These are phyloP conservation scores for Monosporascus ibericus DNA, from an alignment of 2,329 filamentous ascomycete genomes.

Conservation along the genomic window DNA sequence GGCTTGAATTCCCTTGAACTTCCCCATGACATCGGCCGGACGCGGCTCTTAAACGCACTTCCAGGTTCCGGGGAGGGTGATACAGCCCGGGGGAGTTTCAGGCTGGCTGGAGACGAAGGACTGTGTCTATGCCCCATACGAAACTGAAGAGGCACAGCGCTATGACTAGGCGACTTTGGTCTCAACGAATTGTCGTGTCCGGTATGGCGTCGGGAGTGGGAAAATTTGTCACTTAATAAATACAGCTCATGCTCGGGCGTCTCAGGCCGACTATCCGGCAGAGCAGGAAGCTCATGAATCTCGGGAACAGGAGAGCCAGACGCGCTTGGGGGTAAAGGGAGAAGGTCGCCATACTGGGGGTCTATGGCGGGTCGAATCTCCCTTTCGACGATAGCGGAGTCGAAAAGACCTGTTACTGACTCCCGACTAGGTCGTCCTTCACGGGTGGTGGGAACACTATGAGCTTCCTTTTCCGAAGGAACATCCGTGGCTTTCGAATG, in stretches of 20 bases:
- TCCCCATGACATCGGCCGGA: slow-evolving; percentile 56
- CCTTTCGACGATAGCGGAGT: slow-evolving; percentile 53
- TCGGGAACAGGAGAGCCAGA: slow-evolving; percentile 40
- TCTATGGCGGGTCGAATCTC: slow-evolving; percentile 60
- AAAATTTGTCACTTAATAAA: slow-evolving; percentile 31
- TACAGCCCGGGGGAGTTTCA: slow-evolving; percentile 29
- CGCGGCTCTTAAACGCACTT: slow-evolving; percentile 29
- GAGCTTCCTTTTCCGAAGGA: slow-evolving; percentile 33
- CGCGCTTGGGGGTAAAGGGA: slow-evolving; percentile 57
- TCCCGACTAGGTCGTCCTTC: slow-evolving; percentile 14
- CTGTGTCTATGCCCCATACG: slow-evolving; percentile 39
- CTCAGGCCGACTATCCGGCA: slow-evolving; percentile 56
- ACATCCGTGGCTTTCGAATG: slow-evolving; percentile 41
- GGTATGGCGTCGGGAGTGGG: slow-evolving; percentile 44
- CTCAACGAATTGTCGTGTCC: slow-evolving; percentile 40
- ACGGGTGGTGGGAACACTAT: slow-evolving; percentile 14
- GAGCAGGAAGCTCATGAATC: slow-evolving; percentile 38
- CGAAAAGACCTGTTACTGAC: slow-evolving; percentile 34
- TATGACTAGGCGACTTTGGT: slow-evolving; percentile 48
- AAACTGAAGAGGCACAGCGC: slow-evolving; percentile 52
- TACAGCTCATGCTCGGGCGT: slow-evolving; percentile 43
- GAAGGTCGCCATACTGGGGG: slow-evolving; percentile 58
- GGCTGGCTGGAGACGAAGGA: slow-evolving; percentile 29
- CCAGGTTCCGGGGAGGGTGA: slow-evolving; percentile 27
- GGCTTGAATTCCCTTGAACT: slow-evolving; percentile 68